Conservation (phyloP, 345 rosid genomes). For the Boechera divaricarpa region DNA sequence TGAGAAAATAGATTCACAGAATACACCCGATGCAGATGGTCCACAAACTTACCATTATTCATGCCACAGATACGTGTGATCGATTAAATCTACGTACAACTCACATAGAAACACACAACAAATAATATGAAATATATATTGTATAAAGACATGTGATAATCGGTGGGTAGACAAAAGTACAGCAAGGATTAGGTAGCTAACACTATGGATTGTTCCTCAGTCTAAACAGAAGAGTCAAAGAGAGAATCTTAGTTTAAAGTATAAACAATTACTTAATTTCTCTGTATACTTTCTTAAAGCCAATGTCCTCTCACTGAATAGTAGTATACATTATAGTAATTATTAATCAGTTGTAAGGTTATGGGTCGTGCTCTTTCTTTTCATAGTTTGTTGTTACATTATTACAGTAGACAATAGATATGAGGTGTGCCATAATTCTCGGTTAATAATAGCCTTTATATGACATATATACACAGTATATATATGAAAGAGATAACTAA, state of each 20-base stretch:
- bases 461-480: not conserved
- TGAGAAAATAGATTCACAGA: slow-evolving; percentile 41
- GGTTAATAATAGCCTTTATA: slow-evolving; percentile 36
- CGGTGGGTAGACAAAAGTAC: slow-evolving; percentile 47
- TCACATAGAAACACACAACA: slow-evolving; percentile 36
- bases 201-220: slow-evolving; percentile 48
- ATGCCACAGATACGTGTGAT: slow-evolving; percentile 45
- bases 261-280: slow-evolving; percentile 32
- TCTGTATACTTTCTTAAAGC: slow-evolving; percentile 21
- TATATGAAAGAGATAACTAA: slow-evolving; percentile 11
- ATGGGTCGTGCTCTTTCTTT: slow-evolving; percentile 34
- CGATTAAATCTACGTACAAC: slow-evolving; percentile 42
- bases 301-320: slow-evolving; percentile 32
- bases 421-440: slow-evolving; percentile 33
- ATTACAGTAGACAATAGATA: slow-evolving; percentile 33
- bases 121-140: slow-evolving; percentile 15
- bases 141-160: slow-evolving; percentile 45
- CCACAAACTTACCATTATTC: slow-evolving; percentile 41
- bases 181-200: slow-evolving; percentile 50
- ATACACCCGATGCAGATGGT: slow-evolving; percentile 44
- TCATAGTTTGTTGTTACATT: slow-evolving; percentile 31
- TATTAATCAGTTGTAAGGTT: slow-evolving; percentile 33
- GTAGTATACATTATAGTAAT: slow-evolving; percentile 8
- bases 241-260: slow-evolving; percentile 52
- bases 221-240: slow-evolving; percentile 46